Conservation (phyloP, 1,284 basidiomycete species). For the Sanghuangporus sanghuang region DNA sequence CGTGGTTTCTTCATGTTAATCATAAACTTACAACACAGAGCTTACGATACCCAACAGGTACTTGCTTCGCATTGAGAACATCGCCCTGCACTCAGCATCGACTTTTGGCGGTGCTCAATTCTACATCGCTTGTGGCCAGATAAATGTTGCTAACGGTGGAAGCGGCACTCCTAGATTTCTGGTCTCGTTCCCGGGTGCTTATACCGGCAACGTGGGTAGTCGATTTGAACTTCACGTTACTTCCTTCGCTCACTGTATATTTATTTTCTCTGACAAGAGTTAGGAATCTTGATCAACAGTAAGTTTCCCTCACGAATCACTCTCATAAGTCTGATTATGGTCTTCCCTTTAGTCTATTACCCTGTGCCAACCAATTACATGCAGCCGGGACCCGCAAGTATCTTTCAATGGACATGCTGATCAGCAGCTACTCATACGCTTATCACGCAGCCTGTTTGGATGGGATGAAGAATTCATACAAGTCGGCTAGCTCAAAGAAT, state of each 20-base stretch:
- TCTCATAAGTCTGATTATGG: neutral
- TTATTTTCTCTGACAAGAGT: neutral
- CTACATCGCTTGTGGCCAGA: constrained; percentile 29
- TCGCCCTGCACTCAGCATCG: constrained; percentile 23
- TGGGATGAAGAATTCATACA: neutral
- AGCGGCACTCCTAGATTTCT: constrained; percentile 30
- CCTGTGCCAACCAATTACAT: constrained; percentile 17
- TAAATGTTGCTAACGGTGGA: constrained; percentile 33
- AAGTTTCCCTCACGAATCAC: neutral
- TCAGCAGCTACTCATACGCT: neutral
- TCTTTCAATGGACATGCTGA: neutral
- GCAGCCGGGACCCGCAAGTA: constrained; percentile 17
- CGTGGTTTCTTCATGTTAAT: neutral
- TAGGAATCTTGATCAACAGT: constrained; percentile 17
- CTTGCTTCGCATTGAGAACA: constrained; percentile 30
- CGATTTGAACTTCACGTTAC: neutral
- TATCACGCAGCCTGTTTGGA: constrained; percentile 14
- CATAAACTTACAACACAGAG: constrained; percentile 14
- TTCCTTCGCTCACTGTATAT: neutral
- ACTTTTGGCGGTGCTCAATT: constrained; percentile 20
- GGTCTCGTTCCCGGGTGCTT: constrained; percentile 33
- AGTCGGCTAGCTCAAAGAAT: neutral
- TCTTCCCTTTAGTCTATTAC: constrained; percentile 8
- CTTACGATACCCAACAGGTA: constrained; percentile 15
- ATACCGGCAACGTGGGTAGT: constrained; percentile 26